Percentiles rank a stretch among this genome's conserved stretches.
Evolutionary conservation across 805 yeast genomes (phyloP).

Genomic region (Kuraishia floccosa): DNA sequence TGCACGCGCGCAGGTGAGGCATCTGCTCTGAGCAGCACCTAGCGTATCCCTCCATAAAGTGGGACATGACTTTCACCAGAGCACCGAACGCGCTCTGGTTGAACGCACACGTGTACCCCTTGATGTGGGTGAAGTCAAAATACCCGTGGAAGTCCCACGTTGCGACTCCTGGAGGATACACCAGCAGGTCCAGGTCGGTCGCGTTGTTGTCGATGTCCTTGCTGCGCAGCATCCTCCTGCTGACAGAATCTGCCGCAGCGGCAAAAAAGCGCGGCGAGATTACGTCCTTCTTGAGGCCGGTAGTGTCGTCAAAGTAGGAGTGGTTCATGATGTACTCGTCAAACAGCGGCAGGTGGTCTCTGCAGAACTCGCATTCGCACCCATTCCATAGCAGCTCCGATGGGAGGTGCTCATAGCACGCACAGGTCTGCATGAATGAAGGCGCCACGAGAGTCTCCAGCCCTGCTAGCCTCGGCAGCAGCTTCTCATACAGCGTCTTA

Average conservation of each 20-base stretch:
- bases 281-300: conserved; percentile 44
- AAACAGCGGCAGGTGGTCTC: conserved; percentile 29
- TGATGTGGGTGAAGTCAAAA: conserved; percentile 26
- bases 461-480: conserved; percentile 31
- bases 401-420: conserved; percentile 61
- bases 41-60: conserved; percentile 33
- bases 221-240: conserved; percentile 17
- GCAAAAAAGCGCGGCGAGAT: conserved; percentile 48
- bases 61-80: conserved; percentile 28
- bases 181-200: conserved; percentile 18
- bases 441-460: conserved; percentile 43
- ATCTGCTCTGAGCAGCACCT: conserved; percentile 18
- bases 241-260: conserved; percentile 32
- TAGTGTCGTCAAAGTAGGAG: conserved; percentile 37
- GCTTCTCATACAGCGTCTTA: conserved; percentile 33
- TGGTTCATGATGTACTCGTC: conserved; percentile 59
- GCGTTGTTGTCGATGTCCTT: conserved; percentile 11
- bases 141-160: conserved; percentile 41
- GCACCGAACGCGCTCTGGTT: conserved; percentile 30
- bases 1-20: conserved; percentile 20
- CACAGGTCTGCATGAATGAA: conserved; percentile 42
- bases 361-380: conserved; percentile 52
- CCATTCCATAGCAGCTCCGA: conserved; percentile 74
- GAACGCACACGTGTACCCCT: conserved; percentile 26
- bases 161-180: conserved; percentile 19